Base-by-base conservation (phyloP, 2,329 filamentous ascomycete species). In the Rutstroemia sp. region DNA sequence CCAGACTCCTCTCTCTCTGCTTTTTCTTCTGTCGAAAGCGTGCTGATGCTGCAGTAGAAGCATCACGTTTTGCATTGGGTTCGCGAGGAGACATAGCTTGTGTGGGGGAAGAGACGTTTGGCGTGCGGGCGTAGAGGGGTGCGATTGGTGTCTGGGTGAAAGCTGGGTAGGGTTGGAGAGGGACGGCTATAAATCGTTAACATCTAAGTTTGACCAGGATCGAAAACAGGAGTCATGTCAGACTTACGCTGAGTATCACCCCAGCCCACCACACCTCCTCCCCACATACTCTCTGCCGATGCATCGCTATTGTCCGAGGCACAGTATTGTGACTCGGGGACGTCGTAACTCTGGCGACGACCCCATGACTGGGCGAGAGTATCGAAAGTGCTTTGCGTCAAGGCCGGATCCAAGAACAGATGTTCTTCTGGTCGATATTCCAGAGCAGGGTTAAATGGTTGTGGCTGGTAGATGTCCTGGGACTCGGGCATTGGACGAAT, bases 21-120 rank as follows among this genome's bases (percentile, higher is more conserved):
- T 95, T 95, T 84, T 95, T 95, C 83, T 95, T 95, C 69, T 92
- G 83, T 57, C 90, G 86, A 79, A 95, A 95, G 49, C 90, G 86
- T 14, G 90, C 90, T 62, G 86, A 90, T 54, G 90, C 90, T 27
- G 90, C 90, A 5, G 91, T 95, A 73, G 95, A 95, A 60, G 90
- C 84, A 56, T 89, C 83, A 46, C 90, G 84, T 75, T 94, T 94
- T 10, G 51, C 64, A 56, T 51, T 51, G 8, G 54, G 30, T 46
- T 56, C 48, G 19, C 48, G 30, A 19, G 45, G 59, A 14, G 60
- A 59, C 19, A 48, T 21, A 14, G 45, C 38, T 34, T 52, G 52
- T 46, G 36, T 53, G 44, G 40, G 45, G 3, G 57, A 48, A 19
- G 48, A 48, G 45, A 27, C 27, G 27, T 10, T 30, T 30, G 27